Percentiles rank a stretch among this genome's conserved stretches.
These are phyloP conservation scores for Lactifluus echinatus DNA, from an alignment of 768 basidiomycete genomes.

Conservation along the genomic window DNA sequence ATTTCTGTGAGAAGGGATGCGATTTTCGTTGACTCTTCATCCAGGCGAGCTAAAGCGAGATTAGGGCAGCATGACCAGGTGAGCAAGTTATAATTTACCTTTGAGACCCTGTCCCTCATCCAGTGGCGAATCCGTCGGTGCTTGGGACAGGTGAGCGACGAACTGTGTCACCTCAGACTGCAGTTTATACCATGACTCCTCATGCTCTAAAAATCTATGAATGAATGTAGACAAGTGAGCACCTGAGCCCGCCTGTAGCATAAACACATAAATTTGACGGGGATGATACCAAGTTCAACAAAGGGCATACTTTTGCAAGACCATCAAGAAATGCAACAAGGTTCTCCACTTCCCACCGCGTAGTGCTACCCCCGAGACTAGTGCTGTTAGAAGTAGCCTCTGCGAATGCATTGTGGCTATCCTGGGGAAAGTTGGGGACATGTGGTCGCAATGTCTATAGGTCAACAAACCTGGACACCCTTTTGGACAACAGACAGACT, in stretches of 20 bases:
- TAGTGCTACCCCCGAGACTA: not conserved
- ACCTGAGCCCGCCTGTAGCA: not conserved
- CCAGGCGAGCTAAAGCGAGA: conserved; percentile 1
- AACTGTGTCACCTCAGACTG: conserved; percentile 10
- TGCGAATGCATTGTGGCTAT: not conserved
- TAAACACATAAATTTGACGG: not conserved
- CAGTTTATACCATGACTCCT: conserved; percentile 7
- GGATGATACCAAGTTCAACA: not conserved
- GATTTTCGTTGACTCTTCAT: conserved; percentile 1
- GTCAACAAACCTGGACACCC: conserved; percentile 23
- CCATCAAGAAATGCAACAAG: conserved; percentile 9
- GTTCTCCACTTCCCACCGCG: not conserved
- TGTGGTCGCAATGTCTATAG: not conserved
- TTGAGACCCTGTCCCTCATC: conserved; percentile 7
- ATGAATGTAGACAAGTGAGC: conserved; percentile 5
- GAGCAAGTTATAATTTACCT: not conserved
- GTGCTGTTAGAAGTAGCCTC: not conserved
- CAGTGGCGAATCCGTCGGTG: not conserved
- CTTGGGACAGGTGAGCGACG: conserved; percentile 8
- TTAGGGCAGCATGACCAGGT: not conserved
- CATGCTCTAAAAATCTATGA: conserved; percentile 16
- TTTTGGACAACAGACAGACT: conserved; percentile 37
- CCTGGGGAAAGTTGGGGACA: conserved; percentile 4
- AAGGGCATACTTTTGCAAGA: conserved; percentile 4
- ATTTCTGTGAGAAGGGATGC: conserved; percentile 2